These are phyloP conservation scores for Phytophthora fragariaefolia DNA, from an alignment of 352 stramenopile genomes.

Conservation along the genomic window DNA sequence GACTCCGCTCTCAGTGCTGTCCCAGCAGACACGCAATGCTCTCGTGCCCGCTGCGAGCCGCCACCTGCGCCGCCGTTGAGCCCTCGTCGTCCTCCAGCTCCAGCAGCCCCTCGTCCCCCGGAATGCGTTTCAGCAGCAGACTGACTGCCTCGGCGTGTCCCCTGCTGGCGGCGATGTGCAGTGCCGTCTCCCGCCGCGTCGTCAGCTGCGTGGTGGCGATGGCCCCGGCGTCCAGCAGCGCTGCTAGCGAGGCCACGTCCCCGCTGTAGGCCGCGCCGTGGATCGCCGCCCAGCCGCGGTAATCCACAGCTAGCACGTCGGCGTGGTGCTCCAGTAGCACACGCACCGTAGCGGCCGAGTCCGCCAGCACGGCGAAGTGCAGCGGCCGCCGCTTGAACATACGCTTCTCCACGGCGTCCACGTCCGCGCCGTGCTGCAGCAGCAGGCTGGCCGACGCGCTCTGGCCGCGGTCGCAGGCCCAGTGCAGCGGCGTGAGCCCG, in stretches of 20 bases:
- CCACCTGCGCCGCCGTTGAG: conserved; percentile 35
- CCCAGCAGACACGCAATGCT: conserved; percentile 37
- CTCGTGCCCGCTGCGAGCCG: conserved; percentile 26
- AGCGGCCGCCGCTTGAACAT: conserved; percentile 75
- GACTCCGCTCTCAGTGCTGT: not conserved
- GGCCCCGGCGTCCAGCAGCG: conserved; percentile 35
- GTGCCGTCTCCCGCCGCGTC: conserved; percentile 34
- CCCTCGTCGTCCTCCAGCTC: conserved; percentile 31
- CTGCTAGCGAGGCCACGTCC: conserved; percentile 20
- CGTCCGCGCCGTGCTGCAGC: conserved; percentile 47
- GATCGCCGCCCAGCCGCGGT: conserved; percentile 60
- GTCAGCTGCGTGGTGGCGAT: conserved; percentile 31
- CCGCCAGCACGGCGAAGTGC: conserved; percentile 65
- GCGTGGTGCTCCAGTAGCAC: conserved; percentile 51
- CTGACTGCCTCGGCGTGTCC: conserved; percentile 28
- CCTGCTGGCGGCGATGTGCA: conserved; percentile 46
- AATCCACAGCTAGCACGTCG: conserved; percentile 52
- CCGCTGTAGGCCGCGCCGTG: conserved; percentile 67
- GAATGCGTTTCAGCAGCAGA: conserved; percentile 32
- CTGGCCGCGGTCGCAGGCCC: conserved; percentile 69
- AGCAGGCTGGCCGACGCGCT: conserved; percentile 36
- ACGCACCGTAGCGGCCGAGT: conserved; percentile 38
- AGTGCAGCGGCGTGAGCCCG: conserved; percentile 73
- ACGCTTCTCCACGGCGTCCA: conserved; percentile 62
- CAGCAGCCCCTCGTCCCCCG: conserved; percentile 15